Percentiles rank a stretch among this genome's conserved stretches.
These are phyloP conservation scores for Breviolum minutum DNA, from an alignment of 73 alveolate genomes.

Conservation along the genomic window DNA sequence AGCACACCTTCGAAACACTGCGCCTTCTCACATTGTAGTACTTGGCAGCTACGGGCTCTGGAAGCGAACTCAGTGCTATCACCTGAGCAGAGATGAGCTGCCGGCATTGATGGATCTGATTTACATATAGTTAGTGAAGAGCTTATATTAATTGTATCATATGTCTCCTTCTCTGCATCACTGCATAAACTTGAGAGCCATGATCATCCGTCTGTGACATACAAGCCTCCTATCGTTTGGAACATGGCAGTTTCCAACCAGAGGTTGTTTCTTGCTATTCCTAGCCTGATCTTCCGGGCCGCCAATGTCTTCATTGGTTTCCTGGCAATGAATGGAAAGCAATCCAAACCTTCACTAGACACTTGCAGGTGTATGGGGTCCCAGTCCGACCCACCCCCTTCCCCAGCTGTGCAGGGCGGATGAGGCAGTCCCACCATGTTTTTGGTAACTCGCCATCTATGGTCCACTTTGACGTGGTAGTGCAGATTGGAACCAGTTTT, in stretches of 20 bases:
- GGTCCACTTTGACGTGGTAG: no score
- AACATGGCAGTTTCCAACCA: neutral
- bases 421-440: no score
- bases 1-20: neutral
- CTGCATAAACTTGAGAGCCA: no score
- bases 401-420: no score
- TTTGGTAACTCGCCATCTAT: no score
- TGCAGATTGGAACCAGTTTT: no score
- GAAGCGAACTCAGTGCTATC: conserved; percentile 51
- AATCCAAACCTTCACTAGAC: neutral
- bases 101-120: neutral
- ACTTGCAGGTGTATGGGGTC: neutral
- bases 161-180: no score
- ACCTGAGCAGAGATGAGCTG: neutral
- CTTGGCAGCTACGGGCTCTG: conserved; percentile 89
- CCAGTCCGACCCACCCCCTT: no score
- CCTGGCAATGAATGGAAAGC: conserved; percentile 4
- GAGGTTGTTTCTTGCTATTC: neutral
- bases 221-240: neutral
- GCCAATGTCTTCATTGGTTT: conserved; percentile 81
- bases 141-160: no score
- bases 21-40: conserved; percentile 75
- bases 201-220: no score
- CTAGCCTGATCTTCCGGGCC: conserved; percentile 82
- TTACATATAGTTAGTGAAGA: neutral